These are phyloP conservation scores for Pleurotus sapidus DNA, from an alignment of 768 basidiomycete species.

Conservation along the genomic window DNA sequence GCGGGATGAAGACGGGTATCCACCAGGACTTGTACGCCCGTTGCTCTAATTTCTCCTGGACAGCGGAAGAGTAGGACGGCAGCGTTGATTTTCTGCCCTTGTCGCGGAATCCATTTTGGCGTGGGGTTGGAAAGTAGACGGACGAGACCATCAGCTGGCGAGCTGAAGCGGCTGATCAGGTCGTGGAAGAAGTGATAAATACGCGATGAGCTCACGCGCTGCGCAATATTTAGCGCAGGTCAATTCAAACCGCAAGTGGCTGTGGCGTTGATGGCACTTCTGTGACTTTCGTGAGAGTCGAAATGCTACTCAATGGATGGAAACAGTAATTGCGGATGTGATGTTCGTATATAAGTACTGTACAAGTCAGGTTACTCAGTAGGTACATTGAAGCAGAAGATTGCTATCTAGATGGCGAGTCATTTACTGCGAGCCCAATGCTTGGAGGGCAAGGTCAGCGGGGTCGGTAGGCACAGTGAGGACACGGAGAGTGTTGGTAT, in stretches of 20 bases:
- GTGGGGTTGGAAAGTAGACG: conserved; percentile 45
- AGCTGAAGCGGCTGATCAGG: neutral
- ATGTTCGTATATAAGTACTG: neutral
- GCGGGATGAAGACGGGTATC: conserved; percentile 52
- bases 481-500: conserved; percentile 89
- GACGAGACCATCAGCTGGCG: conserved; percentile 36
- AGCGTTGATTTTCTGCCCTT: conserved; percentile 24
- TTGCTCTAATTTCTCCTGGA: conserved; percentile 63
- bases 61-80: conserved; percentile 47
- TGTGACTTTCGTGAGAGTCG: neutral
- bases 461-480: conserved; percentile 79
- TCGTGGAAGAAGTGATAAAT: neutral
- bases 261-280: neutral
- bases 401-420: conserved; percentile 3
- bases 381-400: neutral
- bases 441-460: conserved; percentile 76
- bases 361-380: neutral
- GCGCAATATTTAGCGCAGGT: neutral
- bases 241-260: neutral
- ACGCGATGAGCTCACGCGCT: neutral
- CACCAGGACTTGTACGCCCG: conserved; percentile 52
- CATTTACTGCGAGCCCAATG: conserved; percentile 29
- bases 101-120: conserved; percentile 44
- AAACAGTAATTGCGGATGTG: too few relatives aligned
- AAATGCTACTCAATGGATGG: too few relatives aligned